Evolutionary conservation across 768 basidiomycete species (phyloP), one percentile per base, ranked within the genome.

Genomic region (Russula compacta): DNA sequence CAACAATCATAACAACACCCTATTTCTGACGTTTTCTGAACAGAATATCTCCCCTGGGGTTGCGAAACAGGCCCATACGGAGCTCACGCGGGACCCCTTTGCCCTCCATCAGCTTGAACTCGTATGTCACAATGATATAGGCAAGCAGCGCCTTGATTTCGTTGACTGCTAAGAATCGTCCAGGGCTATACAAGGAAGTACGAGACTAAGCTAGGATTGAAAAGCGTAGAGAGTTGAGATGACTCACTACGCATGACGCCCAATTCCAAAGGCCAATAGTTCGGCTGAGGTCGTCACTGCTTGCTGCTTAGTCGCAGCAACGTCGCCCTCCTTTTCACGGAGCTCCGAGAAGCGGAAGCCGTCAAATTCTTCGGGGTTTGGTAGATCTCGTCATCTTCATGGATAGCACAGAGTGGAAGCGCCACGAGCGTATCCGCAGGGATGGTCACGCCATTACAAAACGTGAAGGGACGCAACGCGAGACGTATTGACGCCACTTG

Each of bases 361-460:
- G 39, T 77, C 70, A 50, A 79, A 79, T 48, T 24, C 61, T 7
- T 71, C 66, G 0, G 82, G 70, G 50, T 78, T 72, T n/a, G 69
- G 64, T 82, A 85, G 19, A 71, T 66, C 17, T 69, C 70, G 17
- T 70, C 70, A 59, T 81, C 76, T 21, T 69, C 69, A 60, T 77
- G 76, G 69, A 75, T 69, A 24, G 72, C 63, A 29, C 61, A 56
- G 10, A 70, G 59, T 10, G 73, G 72, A 7, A 73, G 69, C 17
- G 69, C 66, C 32, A 79, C 65, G 35, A 71, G 67, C 19, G 72
- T 73, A 56, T 79, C 79, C 8, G 64, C 64, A 21, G 78, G 77
- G 46, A 74, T 62, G 46, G 65, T 69, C 43, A 72, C 70, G 44
- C 74, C 76, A 54, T 75, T 68, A 17, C 73, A 73, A 51, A 73